These are phyloP conservation scores for Strigomonas galati DNA, from an alignment of 208 protist species.

Conservation along the genomic window DNA sequence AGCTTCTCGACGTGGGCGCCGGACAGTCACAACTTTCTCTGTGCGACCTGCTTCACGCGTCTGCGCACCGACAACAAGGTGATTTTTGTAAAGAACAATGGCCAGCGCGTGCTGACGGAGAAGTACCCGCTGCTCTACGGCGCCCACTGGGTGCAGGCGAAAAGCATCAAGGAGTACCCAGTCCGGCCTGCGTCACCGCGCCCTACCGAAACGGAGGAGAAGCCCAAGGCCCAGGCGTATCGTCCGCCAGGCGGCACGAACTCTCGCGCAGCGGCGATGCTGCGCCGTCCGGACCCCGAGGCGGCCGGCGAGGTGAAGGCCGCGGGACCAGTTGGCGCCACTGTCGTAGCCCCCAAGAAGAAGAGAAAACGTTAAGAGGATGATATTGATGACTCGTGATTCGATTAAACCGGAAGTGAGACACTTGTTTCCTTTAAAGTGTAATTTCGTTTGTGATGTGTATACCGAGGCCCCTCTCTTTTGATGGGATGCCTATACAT, in stretches of 20 bases:
- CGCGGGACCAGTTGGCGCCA: slow-evolving; percentile 57
- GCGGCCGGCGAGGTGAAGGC: slow-evolving; percentile 49
- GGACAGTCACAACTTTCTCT: slow-evolving; percentile 81
- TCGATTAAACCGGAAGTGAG: not conserved
- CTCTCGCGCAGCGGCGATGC: slow-evolving; percentile 47
- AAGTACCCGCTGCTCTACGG: slow-evolving; percentile 78
- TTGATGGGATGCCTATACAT: too few species aligned
- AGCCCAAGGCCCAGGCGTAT: slow-evolving; percentile 74
- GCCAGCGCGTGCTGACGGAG: slow-evolving; percentile 58
- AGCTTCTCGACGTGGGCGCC: slow-evolving; percentile 78
- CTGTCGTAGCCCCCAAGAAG: slow-evolving; percentile 47
- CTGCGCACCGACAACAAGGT: slow-evolving; percentile 86
- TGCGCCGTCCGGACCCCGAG: slow-evolving; percentile 48
- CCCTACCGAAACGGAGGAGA: slow-evolving; percentile 23
- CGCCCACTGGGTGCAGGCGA: slow-evolving; percentile 69
- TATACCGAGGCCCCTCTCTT: too few species aligned
- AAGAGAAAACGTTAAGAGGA: slow-evolving; percentile 20
- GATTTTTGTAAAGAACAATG: slow-evolving; percentile 73
- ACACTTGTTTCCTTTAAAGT: too few species aligned
- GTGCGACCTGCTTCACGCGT: slow-evolving; percentile 75
- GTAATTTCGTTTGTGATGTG: slow-evolving; percentile 1
- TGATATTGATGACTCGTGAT: too few species aligned
- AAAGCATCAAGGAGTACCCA: slow-evolving; percentile 30
- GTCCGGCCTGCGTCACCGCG: slow-evolving; percentile 46
- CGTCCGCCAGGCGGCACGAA: slow-evolving; percentile 56